These are phyloP conservation scores for Ophiostoma sp. DNA, from an alignment of 2,329 filamentous ascomycete genomes.

Conservation along the genomic window DNA sequence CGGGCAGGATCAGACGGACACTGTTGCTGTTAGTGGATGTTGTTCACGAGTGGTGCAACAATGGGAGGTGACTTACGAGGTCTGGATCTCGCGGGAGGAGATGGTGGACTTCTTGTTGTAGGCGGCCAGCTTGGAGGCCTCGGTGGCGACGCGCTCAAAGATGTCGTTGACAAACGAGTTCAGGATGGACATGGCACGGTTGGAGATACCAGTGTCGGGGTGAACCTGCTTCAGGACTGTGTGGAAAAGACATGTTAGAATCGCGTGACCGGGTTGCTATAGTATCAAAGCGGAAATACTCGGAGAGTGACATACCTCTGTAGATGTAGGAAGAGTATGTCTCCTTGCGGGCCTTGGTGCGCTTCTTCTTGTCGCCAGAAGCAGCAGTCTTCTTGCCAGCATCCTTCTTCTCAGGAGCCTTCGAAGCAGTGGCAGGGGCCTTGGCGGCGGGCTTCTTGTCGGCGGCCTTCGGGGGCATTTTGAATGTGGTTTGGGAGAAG, in stretches of 20 bases:
- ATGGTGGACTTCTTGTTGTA: conserved; percentile 99
- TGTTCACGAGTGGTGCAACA: not conserved
- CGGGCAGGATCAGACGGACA: conserved; percentile 93
- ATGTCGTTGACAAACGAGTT: conserved; percentile 99
- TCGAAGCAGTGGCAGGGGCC: conserved; percentile 71
- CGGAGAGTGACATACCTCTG: conserved; percentile 67
- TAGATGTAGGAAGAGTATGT: conserved; percentile 99
- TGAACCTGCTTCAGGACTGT: conserved; percentile 99
- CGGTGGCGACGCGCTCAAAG: conserved; percentile 97
- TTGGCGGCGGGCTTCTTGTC: conserved; percentile 99
- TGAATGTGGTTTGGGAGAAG: conserved; percentile 33
- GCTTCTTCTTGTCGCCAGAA: conserved; percentile 99
- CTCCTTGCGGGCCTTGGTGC: conserved; percentile 99
- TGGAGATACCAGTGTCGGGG: conserved; percentile 99
- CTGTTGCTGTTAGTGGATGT: conserved; percentile 52
- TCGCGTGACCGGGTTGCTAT: not conserved
- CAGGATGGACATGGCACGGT: conserved; percentile 98
- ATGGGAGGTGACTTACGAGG: conserved; percentile 56
- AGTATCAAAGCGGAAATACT: not conserved
- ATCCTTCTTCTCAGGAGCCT: conserved; percentile 92
- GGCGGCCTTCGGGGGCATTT: conserved; percentile 97
- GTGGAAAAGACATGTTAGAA: conserved; percentile 19
- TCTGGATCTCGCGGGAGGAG: conserved; percentile 98
- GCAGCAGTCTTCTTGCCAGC: conserved; percentile 99
- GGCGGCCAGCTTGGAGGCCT: conserved; percentile 96